Conservation (phyloP, 2,329 filamentous ascomycete species). For the Sclerotinia minor region DNA sequence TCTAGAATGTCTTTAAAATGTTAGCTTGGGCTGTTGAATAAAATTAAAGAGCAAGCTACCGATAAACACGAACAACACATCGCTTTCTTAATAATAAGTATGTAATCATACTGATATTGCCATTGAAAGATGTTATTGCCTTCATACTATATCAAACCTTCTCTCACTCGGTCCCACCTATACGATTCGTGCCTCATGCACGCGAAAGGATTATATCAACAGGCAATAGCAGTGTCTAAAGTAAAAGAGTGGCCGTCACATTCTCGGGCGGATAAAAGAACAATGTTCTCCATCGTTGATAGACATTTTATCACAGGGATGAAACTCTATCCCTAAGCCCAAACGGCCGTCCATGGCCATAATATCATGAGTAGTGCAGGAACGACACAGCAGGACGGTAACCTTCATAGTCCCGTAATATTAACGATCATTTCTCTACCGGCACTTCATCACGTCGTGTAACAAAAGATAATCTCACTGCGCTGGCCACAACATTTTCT, state of each 20-base stretch:
- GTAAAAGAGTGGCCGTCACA: not conserved
- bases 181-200: not conserved
- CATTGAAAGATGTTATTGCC: not conserved
- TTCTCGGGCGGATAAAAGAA: not conserved
- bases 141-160: not conserved
- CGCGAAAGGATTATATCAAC: not conserved
- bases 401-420: constrained; percentile 20
- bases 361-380: constrained; percentile 23
- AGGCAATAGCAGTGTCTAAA: constrained; percentile 12
- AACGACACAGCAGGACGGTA: constrained; percentile 20
- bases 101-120: not conserved
- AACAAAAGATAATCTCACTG: constrained; percentile 24
- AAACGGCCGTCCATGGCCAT: not conserved
- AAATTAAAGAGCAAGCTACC: not conserved
- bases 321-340: constrained; percentile 23
- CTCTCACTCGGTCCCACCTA: not conserved
- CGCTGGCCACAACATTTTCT: constrained; percentile 22
- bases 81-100: not conserved
- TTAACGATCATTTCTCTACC: constrained; percentile 16
- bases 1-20: constrained; percentile 19
- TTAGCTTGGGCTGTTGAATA: not conserved
- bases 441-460: constrained; percentile 21
- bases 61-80: constrained; percentile 16
- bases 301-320: constrained; percentile 20
- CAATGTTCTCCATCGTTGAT: constrained; percentile 7